Conservation (phyloP, 1,284 basidiomycete genomes). For the Cronartium quercuum region DNA sequence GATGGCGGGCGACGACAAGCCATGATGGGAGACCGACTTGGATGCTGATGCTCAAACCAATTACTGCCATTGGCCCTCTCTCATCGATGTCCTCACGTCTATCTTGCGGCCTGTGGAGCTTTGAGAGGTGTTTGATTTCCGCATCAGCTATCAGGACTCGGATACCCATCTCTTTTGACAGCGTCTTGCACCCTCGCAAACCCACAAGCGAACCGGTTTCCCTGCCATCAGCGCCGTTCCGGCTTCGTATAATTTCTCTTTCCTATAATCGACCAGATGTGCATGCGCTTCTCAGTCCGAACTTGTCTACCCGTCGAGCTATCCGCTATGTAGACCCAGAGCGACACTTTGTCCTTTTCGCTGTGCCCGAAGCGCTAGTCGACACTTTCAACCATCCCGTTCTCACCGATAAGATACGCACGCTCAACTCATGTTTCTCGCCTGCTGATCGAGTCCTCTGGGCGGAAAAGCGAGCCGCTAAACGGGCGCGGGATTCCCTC, state of each 20-base stretch:
- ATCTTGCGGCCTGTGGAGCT: too few relatives aligned
- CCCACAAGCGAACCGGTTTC: neutral
- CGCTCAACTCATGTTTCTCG: constrained; percentile 23
- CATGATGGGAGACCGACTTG: too few relatives aligned
- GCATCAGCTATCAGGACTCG: too few relatives aligned
- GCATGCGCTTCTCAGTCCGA: constrained; percentile 2
- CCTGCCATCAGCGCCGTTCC: constrained; percentile 2
- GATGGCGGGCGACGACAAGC: too few relatives aligned
- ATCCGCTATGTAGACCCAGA: neutral
- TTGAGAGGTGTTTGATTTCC: too few relatives aligned
- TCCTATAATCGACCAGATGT: constrained; percentile 15
- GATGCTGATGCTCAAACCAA: too few relatives aligned
- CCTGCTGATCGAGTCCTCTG: neutral
- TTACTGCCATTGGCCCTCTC: too few relatives aligned
- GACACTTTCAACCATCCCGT: neutral
- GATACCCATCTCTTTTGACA: too few relatives aligned
- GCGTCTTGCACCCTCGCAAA: too few relatives aligned
- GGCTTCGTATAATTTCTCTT: constrained; percentile 16
- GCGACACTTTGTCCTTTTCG: neutral
- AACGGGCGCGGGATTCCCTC: neutral
- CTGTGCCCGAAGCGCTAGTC: neutral
- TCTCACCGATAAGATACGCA: neutral
- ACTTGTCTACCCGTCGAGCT: neutral
- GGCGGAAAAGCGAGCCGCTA: neutral
- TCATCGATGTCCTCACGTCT: too few relatives aligned